Percentiles rank a stretch among this genome's conserved stretches.
Conservation (phyloP, 2,329 filamentous ascomycete species). For the Colletotrichum liriopes region DNA sequence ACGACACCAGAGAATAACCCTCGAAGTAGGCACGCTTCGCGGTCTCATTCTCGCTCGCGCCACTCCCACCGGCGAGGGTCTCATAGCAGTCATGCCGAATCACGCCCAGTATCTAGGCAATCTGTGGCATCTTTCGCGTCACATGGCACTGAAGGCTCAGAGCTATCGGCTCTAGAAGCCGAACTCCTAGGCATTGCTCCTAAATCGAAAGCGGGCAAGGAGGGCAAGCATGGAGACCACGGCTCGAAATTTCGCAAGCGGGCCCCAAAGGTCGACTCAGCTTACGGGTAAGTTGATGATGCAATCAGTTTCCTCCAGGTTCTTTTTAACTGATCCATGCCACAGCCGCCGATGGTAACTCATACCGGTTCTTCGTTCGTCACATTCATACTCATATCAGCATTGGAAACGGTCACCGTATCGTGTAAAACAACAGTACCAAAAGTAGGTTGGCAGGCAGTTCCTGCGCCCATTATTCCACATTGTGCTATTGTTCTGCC, state of each 20-base stretch:
- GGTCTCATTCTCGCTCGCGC: slow-evolving; percentile 15
- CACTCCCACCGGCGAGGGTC: slow-evolving; percentile 20
- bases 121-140: slow-evolving; percentile 34
- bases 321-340: slow-evolving; percentile 10
- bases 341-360: slow-evolving; percentile 55
- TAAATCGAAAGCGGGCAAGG: slow-evolving; percentile 49
- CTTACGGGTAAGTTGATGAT: slow-evolving; percentile 52
- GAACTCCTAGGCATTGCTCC: slow-evolving; percentile 55
- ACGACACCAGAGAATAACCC: slow-evolving; percentile 23
- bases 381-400: not conserved
- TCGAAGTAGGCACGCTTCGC: slow-evolving; percentile 14
- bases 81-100: slow-evolving; percentile 33
- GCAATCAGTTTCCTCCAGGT: not conserved
- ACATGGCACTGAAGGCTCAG: slow-evolving; percentile 47
- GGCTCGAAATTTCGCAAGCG: slow-evolving; percentile 52
- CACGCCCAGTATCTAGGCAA: slow-evolving; percentile 38
- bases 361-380: not conserved
- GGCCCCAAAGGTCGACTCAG: slow-evolving; percentile 53
- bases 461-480: slow-evolving; percentile 12
- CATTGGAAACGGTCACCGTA: not conserved
- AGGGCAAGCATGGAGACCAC: slow-evolving; percentile 44
- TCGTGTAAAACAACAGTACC: not conserved
- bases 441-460: slow-evolving; percentile 6
- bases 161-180: slow-evolving; percentile 57
- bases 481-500: not conserved